phyloP scores from a whole-genome alignment of 1,284 basidiomycete genomes.

The Cryptococcus sp. region DNA sequence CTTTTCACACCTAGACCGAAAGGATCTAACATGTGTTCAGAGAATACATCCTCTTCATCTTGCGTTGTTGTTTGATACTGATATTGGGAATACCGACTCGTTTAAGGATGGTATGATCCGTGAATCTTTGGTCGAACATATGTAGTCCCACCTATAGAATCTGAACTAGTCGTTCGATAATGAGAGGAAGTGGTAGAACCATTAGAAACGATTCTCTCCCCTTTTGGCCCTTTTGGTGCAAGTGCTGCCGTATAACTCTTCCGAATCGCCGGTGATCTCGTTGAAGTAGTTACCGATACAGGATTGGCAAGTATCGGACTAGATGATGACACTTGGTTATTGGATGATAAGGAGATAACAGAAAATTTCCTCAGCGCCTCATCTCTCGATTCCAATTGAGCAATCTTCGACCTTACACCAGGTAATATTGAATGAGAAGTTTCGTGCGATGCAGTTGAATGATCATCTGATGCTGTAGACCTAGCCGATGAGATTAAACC shows the following conservation, averaged over 20 bases:
- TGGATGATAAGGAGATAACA: constrained; percentile 15
- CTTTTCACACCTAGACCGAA: neutral
- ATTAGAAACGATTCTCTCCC: neutral
- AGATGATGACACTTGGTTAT: neutral
- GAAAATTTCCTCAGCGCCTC: constrained; percentile 38
- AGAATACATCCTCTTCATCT: neutral
- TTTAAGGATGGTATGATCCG: too few species aligned
- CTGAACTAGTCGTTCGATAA: neutral
- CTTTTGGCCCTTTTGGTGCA: neutral
- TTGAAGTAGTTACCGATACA: neutral
- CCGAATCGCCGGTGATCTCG: neutral
- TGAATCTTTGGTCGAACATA: neutral
- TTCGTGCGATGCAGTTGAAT: constrained; percentile 2
- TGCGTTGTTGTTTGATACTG: neutral
- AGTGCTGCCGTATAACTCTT: neutral
- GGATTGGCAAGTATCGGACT: constrained; percentile 5
- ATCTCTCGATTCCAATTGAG: constrained; percentile 36
- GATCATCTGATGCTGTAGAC: neutral
- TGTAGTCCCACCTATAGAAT: constrained; percentile 1
- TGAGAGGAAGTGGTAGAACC: neutral
- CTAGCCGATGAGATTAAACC: neutral
- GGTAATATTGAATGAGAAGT: constrained; percentile 24
- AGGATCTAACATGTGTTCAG: neutral
- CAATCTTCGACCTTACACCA: constrained; percentile 31
- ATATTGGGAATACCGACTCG: too few species aligned